Percentiles rank a stretch among this genome's conserved stretches.
Evolutionary conservation across 768 basidiomycete species (phyloP).

Genomic region (Russula emetica): DNA sequence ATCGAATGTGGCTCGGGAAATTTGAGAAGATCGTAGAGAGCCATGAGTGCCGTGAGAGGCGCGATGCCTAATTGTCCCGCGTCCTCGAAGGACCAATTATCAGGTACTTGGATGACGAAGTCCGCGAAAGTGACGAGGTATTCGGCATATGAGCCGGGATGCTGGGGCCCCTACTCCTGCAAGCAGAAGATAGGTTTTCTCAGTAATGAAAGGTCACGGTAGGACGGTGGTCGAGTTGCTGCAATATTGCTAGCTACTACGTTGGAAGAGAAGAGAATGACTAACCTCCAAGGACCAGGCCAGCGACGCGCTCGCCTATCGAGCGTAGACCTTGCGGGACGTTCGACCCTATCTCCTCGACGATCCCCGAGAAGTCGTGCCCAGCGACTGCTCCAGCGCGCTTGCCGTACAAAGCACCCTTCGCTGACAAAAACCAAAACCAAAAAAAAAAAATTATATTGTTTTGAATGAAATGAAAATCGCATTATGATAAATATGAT

Average conservation of each 20-base stretch:
- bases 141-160: constrained; percentile 31
- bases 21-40: constrained; percentile 20
- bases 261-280: neutral
- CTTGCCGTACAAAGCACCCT: constrained; percentile 1
- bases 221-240: neutral
- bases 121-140: constrained; percentile 31
- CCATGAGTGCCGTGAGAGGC: constrained; percentile 21
- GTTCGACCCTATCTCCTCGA: constrained; percentile 28
- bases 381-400: constrained; percentile 29
- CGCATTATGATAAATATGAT: no score
- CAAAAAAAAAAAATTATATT: neutral
- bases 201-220: neutral
- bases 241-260: neutral
- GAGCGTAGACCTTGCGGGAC: constrained; percentile 22
- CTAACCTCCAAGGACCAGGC: constrained; percentile 31
- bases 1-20: constrained; percentile 3
- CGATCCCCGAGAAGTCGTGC: constrained; percentile 32
- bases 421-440: constrained; percentile 3
- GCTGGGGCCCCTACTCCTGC: constrained; percentile 18
- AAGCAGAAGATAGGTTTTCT: neutral
- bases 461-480: no score
- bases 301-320: constrained; percentile 33
- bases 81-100: constrained; percentile 24
- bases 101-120: constrained; percentile 26
- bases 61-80: constrained; percentile 23